Base-by-base conservation (phyloP, 2,329 filamentous ascomycete genomes). In the Alternaria brassicicola region DNA sequence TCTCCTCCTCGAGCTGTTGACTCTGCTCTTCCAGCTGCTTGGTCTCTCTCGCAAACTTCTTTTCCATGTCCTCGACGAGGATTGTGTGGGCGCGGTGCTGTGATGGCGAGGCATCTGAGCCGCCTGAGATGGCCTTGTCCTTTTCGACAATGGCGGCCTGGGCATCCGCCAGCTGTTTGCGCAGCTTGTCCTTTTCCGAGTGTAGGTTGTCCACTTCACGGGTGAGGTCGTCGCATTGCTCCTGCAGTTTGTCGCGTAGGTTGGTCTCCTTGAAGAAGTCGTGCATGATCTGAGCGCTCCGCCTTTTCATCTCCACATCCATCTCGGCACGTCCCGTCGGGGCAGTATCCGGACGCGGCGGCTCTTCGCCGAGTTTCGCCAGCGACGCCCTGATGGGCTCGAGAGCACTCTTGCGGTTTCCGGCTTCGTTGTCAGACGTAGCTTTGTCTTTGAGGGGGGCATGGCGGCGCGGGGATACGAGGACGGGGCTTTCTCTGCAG, bases 181-280 rank as follows among this genome's bases (percentile, higher is more conserved):
- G 74, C 39, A 77, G 64, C 59, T 67, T 75, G 3, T 61, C 63
- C 51, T 68, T 71, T 45, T 76, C 74, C 3, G 64, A 48, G 12
- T 73, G 70, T 26, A 77, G 63, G 4, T 70, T 72, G 28, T 74
- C 71, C 7, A 76, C 66, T 52, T 77, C 71, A 7, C 64, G 64
- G 38, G 39, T 68, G 48, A 76, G 68, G 51, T 76, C 72, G 49
- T 76, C 67, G 62, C 69, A 69, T 53, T 75, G 65, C 57, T 76
- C 72, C 57, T 76, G 74, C 45, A 77, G 66, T 62, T 72, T 62
- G 49, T 77, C 75, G 50, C 75, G 70, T n/a, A 71, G 43, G 30
- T 62, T 76, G 2, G 75, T 77, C 63, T 77, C 75, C 59, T 74
- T 76, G 68, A 77, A 74, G 61, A 77, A 77, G 60, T 77, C 74